These are phyloP conservation scores for Teratosphaeria nubilosa DNA, from an alignment of 2,329 filamentous ascomycete species.

Conservation along the genomic window DNA sequence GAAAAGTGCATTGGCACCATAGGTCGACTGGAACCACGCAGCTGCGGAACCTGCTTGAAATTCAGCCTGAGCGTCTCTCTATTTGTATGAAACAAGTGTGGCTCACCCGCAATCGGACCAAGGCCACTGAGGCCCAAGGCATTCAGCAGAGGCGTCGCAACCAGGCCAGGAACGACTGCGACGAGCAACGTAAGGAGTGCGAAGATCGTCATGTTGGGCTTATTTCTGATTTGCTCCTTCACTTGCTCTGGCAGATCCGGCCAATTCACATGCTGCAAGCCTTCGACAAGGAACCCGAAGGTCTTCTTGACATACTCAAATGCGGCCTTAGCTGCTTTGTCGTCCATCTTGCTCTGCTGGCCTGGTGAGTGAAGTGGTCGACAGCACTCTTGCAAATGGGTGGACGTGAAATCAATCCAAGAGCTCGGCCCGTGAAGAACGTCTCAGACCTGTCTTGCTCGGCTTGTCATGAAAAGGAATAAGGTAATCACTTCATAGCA, in stretches of 20 bases:
- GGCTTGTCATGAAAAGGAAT: too few relatives aligned
- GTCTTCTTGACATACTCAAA: not conserved
- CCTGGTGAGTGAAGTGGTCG: not conserved
- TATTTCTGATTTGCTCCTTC: slow-evolving; percentile 1
- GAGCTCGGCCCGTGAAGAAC: too few relatives aligned
- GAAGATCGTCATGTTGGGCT: slow-evolving; percentile 5
- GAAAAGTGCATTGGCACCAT: slow-evolving; percentile 1
- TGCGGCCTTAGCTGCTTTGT: not conserved
- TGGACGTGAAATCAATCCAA: too few relatives aligned
- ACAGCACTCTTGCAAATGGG: not conserved
- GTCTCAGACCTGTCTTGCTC: too few relatives aligned
- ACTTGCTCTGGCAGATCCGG: not conserved
- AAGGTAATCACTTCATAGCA: too few relatives aligned
- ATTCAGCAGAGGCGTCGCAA: slow-evolving; percentile 1
- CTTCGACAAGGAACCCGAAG: not conserved
- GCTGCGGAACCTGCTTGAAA: not conserved
- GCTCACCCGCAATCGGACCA: slow-evolving; percentile 6
- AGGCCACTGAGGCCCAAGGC: slow-evolving; percentile 2
- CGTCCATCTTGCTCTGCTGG: not conserved
- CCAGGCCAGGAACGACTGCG: slow-evolving; percentile 1
- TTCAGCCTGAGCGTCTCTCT: not conserved
- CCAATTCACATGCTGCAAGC: slow-evolving; percentile 1
- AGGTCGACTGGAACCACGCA: not conserved
- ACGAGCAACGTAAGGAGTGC: slow-evolving; percentile 3
- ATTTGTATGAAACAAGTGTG: not conserved